Evolutionary conservation across 176 grass and related monocot species (phyloP).

Genomic region (Bolboschoenus planiculmis): DNA sequence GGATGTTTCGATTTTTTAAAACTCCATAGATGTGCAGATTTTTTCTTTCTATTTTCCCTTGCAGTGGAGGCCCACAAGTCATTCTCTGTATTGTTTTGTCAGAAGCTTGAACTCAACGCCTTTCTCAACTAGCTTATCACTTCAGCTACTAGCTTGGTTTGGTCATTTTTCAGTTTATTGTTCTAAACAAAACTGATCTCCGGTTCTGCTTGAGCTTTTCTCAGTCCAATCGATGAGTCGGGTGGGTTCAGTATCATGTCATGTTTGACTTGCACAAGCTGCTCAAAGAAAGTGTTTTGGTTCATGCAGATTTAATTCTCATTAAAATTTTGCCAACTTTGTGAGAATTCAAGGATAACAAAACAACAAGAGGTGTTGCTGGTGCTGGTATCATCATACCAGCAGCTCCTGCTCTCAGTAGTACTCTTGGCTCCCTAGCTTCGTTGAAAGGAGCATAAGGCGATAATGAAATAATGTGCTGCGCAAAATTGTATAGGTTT

Average conservation of each 20-base stretch:
- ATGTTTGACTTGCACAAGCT: background rate
- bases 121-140: background rate
- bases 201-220: background rate
- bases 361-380: background rate
- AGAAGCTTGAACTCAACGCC: background rate
- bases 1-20: no score
- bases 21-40: no score
- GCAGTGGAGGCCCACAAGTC: background rate
- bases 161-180: background rate
- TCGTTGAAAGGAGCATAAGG: background rate
- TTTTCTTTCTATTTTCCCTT: no score
- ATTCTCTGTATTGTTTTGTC: background rate
- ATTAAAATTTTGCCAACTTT: background rate
- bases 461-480: background rate
- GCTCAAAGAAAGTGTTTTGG: background rate
- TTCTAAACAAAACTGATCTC: background rate
- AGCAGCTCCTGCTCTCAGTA: background rate
- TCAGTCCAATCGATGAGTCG: background rate
- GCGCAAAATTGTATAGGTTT: background rate
- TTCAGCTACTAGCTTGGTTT: background rate
- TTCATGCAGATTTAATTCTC: background rate
- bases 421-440: background rate
- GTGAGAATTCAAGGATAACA: background rate
- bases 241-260: background rate
- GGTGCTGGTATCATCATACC: background rate